Evolutionary conservation across 1,139 yeast species (phyloP).

Genomic region (Kodamaea suecica): DNA sequence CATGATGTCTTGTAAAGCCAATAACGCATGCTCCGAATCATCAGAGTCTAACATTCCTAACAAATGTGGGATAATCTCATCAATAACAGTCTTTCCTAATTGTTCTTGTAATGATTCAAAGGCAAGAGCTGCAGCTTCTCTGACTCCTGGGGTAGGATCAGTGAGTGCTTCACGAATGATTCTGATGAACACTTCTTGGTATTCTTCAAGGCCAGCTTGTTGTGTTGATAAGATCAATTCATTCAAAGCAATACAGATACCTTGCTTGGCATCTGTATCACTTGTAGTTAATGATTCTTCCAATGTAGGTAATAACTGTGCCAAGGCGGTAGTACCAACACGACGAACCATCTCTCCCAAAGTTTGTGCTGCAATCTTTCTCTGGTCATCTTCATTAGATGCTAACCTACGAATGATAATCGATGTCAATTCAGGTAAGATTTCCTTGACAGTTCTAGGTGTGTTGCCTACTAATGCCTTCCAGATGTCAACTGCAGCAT

Average conservation of each 20-base stretch:
- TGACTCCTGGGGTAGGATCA: constrained; percentile 68
- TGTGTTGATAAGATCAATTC: constrained; percentile 81
- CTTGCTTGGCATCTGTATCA: constrained; percentile 85
- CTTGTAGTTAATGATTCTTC: constrained; percentile 59
- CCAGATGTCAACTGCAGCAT: constrained; percentile 95
- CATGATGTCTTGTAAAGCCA: constrained; percentile 91
- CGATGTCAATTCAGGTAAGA: constrained; percentile 77
- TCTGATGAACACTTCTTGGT: constrained; percentile 65
- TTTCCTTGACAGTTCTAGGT: constrained; percentile 93
- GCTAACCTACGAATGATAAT: constrained; percentile 83
- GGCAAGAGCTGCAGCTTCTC: constrained; percentile 89
- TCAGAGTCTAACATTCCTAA: constrained; percentile 64
- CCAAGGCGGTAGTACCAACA: constrained; percentile 85
- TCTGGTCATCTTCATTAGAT: constrained; percentile 70
- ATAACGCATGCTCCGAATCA: constrained; percentile 74
- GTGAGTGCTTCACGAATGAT: constrained; percentile 79
- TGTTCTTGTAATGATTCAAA: constrained; percentile 82
- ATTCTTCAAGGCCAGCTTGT: constrained; percentile 57
- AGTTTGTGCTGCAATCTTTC: constrained; percentile 89
- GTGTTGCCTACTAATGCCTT: constrained; percentile 94
- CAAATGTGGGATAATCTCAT: constrained; percentile 82
- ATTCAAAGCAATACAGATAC: constrained; percentile 89
- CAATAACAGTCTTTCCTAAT: constrained; percentile 83
- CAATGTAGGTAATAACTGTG: constrained; percentile 82
- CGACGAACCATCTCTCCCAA: constrained; percentile 94